Conservation (phyloP, 2,329 filamentous ascomycete genomes). For the Penicillium freii region DNA sequence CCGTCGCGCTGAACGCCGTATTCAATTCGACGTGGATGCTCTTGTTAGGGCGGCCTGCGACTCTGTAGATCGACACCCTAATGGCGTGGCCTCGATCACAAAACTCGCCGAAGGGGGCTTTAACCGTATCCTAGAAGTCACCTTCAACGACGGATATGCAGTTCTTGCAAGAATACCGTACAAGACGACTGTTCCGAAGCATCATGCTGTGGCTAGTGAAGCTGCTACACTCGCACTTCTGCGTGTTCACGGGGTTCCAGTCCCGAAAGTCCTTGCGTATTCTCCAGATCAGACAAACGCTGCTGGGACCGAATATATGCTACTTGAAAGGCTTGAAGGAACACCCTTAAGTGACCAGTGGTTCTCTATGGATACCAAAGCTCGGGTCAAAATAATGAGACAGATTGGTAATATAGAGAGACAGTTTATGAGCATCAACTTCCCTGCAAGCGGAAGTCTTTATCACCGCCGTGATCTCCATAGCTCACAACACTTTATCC, state of each 20-base stretch:
- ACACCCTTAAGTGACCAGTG: conserved; percentile 33
- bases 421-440: conserved; percentile 20
- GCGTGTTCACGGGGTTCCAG: conserved; percentile 32
- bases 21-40: conserved; percentile 9
- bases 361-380: conserved; percentile 29
- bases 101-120: conserved; percentile 41
- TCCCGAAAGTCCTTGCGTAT: conserved; percentile 39
- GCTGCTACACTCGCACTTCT: conserved; percentile 40
- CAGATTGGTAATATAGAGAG: conserved; percentile 27
- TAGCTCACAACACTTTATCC: conserved; percentile 2
- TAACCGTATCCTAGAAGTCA: conserved; percentile 36
- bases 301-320: conserved; percentile 41
- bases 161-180: conserved; percentile 38
- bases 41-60: conserved; percentile 4
- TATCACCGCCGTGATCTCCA: conserved; percentile 25
- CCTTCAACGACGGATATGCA: conserved; percentile 30
- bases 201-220: conserved; percentile 38
- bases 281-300: conserved; percentile 34
- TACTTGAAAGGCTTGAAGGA: conserved; percentile 39
- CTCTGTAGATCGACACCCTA: conserved; percentile 5
- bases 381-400: conserved; percentile 22
- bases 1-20: conserved; percentile 11
- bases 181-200: conserved; percentile 29
- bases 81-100: conserved; percentile 11
- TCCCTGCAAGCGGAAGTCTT: conserved; percentile 31